Evolutionary conservation across 441 rosid species (phyloP), one percentile per base, ranked within the genome.

Genomic region (Gossypium lobatum): DNA sequence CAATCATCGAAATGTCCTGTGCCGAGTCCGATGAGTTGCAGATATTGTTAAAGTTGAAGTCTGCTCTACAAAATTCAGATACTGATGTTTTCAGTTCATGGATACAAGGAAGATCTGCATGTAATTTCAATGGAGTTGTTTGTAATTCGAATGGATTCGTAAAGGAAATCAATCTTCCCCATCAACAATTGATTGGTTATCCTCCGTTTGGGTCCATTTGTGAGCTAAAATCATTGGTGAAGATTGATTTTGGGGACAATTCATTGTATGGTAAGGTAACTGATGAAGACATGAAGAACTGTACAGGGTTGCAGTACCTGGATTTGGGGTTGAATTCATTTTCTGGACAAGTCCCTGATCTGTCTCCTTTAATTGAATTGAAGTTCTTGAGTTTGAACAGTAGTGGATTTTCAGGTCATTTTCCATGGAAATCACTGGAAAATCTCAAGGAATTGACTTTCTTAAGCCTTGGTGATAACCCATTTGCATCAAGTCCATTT

Each of bases 381-480:
- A 77, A 67, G 70, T 77, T 84, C 70, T 65, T 89, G 73, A 80
- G 79, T 71, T 59, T 89, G 75, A 89, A 87, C 73, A 78, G 62
- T 42, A 82, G 86, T 1, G 88, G 90, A 42, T 70, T 87, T 75
- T 81, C 88, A 0, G 90, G 88, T n/a, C 31, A 2, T 46, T 86
- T 87, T 42, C 91, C 85, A 1, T 89, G 91, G 93, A 78, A 71
- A 54, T 86, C 91, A 16, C 58, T 89, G 21, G 78, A 77, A 39
- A 53, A 73, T 61, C 74, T 87, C 4, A 80, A 81, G 20, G 76
- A 77, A 52, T 80, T 89, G 26, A 39, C 73, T 39, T 86, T 83
- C 78, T 68, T 89, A 75, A 89, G 91, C 79, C 74, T 89, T 5
- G 91, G 91, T 16, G 90, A 89, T 78, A 89, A 87, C 23, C 72